phyloP scores from a whole-genome alignment of 768 basidiomycete genomes.

The Suillus lakei region DNA sequence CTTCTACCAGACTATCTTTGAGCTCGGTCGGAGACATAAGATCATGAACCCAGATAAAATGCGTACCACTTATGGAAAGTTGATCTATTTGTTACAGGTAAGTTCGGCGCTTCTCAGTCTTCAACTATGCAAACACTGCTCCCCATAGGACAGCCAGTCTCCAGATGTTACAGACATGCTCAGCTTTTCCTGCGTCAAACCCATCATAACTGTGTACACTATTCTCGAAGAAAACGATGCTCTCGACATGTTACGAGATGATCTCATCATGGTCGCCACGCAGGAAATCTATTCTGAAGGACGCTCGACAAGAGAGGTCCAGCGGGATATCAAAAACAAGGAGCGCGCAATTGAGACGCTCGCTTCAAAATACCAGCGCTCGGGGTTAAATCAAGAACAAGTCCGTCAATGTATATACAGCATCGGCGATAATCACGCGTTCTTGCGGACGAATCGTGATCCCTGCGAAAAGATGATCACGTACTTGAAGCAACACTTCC shows the following conservation, averaged over 20 bases:
- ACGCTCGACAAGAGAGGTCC: constrained; percentile 76
- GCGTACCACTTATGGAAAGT: constrained; percentile 86
- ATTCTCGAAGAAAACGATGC: constrained; percentile 70
- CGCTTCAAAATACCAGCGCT: constrained; percentile 62
- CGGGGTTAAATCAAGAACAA: constrained; percentile 64
- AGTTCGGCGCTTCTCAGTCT: constrained; percentile 16
- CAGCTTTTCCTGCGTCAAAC: constrained; percentile 75
- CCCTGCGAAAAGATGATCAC: constrained; percentile 86
- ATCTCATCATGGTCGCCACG: constrained; percentile 75
- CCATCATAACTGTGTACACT: constrained; percentile 76
- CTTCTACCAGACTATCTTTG: constrained; percentile 82
- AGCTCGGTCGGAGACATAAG: constrained; percentile 83
- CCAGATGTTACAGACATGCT: constrained; percentile 81
- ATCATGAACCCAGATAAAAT: constrained; percentile 95
- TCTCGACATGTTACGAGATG: constrained; percentile 73
- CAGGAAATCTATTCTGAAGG: constrained; percentile 80
- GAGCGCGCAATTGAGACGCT: constrained; percentile 85
- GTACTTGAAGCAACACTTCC: constrained; percentile 77
- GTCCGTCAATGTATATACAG: constrained; percentile 83
- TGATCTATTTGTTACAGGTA: constrained; percentile 84
- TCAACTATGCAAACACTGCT: background rate
- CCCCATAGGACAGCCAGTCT: constrained; percentile 77
- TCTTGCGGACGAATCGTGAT: constrained; percentile 84
- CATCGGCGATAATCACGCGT: constrained; percentile 90
- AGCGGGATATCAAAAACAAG: constrained; percentile 82